Base-by-base conservation (phyloP, 495 filamentous ascomycete species). In the Podospora didyma region DNA sequence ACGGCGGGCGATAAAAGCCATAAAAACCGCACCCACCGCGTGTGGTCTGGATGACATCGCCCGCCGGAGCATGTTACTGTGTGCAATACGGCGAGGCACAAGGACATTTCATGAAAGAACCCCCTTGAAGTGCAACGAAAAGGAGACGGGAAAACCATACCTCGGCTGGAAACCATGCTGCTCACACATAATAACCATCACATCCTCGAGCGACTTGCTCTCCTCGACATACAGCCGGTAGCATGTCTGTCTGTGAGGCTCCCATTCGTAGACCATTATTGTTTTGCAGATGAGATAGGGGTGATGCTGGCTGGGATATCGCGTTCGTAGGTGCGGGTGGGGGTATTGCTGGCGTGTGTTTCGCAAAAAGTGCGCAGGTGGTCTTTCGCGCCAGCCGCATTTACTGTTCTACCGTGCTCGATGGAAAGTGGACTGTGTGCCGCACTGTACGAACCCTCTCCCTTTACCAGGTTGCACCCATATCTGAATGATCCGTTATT, bases 211-310 rank as follows among this genome's bases (percentile, higher is more conserved):
- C 12, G 82, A 78, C 69, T 82, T 85, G 58, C 81, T 82, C 64
- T 92, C 83, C 34, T 83, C 81, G 53, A 92, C 87, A 63, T 90
- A 92, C 70, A 90, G 78, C 51, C 82, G 77, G 69, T 82, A 85
- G 71, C 83, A 87, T 60, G 82, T 80, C 9, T 86, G 81, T 68
- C 81, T 76, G 66, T 90, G 85, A 3, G 77, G 83, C 31, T 86
- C 83, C 88, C 89, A 92, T 54, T 87, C 78, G 72, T 90, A 90
- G 0, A 84, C 85, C 86, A 89, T 91, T 14, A 16, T 41, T 2
- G n/a, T n/a, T n/a, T n/a, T n/a, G n/a, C n/a, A n/a, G n/a, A n/a
- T n/a, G n/a, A n/a, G n/a, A n/a, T n/a, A n/a, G n/a, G n/a, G n/a
- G n/a, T 2, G 21, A 14, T 37, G 35, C 34, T 46, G 46, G 45